Percentiles rank a stretch among this genome's conserved stretches.
Evolutionary conservation across 1,284 basidiomycete species (phyloP).

Genomic region (Butyriboletus appendiculatus): DNA sequence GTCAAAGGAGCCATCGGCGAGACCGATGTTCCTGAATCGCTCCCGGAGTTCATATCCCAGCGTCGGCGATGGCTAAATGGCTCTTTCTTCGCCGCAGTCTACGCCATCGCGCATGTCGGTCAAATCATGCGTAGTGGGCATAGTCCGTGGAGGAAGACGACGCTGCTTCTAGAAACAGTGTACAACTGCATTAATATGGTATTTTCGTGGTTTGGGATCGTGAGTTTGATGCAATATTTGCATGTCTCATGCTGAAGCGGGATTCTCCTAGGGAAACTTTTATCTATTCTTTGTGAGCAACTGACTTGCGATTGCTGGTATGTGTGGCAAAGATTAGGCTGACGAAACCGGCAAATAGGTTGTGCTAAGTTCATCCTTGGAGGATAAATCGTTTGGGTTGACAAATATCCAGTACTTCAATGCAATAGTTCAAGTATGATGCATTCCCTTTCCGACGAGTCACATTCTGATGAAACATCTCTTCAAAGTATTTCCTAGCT

Average conservation of each 20-base stretch:
- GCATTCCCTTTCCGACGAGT: not conserved
- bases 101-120: slow-evolving; percentile 79
- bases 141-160: slow-evolving; percentile 71
- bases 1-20: slow-evolving; percentile 96
- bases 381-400: slow-evolving; percentile 73
- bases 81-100: slow-evolving; percentile 93
- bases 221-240: slow-evolving; percentile 41
- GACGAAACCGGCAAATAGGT: slow-evolving; percentile 47
- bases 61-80: slow-evolving; percentile 91
- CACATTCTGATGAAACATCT: slow-evolving; percentile 9
- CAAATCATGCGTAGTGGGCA: slow-evolving; percentile 90
- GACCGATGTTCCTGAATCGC: slow-evolving; percentile 93
- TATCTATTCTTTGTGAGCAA: slow-evolving; percentile 91
- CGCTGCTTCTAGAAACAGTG: slow-evolving; percentile 78
- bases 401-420: slow-evolving; percentile 79
- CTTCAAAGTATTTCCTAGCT: slow-evolving; percentile 76
- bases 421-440: slow-evolving; percentile 65
- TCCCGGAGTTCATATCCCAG: slow-evolving; percentile 96
- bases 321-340: not conserved
- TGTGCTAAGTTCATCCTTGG: slow-evolving; percentile 87
- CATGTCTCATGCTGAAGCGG: slow-evolving; percentile 1
- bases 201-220: slow-evolving; percentile 93
- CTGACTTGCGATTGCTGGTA: not conserved
- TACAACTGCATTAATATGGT: slow-evolving; percentile 90
- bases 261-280: slow-evolving; percentile 75